phyloP scores from a whole-genome alignment of 768 basidiomycete species.

The Strobilomyces echinocephalus region DNA sequence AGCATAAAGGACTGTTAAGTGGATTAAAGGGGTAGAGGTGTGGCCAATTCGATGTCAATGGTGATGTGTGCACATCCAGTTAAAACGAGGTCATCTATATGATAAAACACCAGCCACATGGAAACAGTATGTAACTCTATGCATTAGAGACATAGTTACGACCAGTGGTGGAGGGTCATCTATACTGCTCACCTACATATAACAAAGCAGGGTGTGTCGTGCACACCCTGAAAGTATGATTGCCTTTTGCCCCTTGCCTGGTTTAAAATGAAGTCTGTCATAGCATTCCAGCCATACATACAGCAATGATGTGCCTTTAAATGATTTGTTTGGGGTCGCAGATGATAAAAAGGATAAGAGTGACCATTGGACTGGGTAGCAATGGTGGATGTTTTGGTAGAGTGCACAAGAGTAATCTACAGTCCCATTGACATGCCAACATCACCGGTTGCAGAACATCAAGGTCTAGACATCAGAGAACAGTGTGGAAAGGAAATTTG shows the following conservation, averaged over 20 bases:
- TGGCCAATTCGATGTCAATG: neutral
- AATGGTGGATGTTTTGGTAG: constrained; percentile 45
- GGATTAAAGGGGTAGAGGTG: constrained; percentile 9
- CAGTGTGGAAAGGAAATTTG: constrained; percentile 87
- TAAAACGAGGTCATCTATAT: constrained; percentile 28
- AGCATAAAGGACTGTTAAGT: constrained; percentile 17
- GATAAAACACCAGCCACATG: constrained; percentile 37
- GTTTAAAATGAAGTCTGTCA: constrained; percentile 87
- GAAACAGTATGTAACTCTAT: constrained; percentile 30
- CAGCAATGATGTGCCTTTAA: constrained; percentile 18
- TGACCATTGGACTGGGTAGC: neutral
- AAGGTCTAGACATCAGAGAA: constrained; percentile 72
- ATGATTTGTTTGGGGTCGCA: neutral
- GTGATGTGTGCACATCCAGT: neutral
- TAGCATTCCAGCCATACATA: constrained; percentile 93
- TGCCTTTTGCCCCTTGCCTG: constrained; percentile 90
- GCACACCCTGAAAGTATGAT: constrained; percentile 62
- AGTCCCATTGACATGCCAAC: constrained; percentile 8
- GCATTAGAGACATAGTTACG: constrained; percentile 32
- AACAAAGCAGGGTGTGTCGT: neutral
- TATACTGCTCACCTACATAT: neutral
- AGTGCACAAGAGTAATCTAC: constrained; percentile 87
- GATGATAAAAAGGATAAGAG: neutral
- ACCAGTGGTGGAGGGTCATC: constrained; percentile 17
- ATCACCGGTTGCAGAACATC: constrained; percentile 17